phyloP scores from a whole-genome alignment of 2,329 filamentous ascomycete species.

The Fusarium drepaniforme region DNA sequence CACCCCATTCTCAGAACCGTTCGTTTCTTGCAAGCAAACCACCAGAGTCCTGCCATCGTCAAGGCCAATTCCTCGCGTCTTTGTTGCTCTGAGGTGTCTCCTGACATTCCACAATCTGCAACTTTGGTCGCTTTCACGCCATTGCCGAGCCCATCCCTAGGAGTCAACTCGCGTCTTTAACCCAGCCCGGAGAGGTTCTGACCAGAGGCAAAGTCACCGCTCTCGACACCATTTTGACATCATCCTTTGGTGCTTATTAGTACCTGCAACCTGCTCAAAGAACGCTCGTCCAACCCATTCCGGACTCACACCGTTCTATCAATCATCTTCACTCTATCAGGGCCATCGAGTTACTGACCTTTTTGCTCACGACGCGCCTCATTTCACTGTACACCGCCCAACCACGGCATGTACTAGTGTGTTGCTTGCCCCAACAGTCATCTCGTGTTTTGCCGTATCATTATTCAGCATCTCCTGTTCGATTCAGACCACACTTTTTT shows the following conservation, averaged over 20 bases:
- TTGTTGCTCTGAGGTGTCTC: constrained; percentile 2
- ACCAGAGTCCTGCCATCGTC: constrained; percentile 9
- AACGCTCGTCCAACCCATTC: neutral
- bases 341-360: neutral
- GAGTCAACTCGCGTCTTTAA: constrained; percentile 20
- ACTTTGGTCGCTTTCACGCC: constrained; percentile 10
- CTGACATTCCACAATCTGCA: constrained; percentile 8
- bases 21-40: constrained; percentile 2
- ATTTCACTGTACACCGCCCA: constrained; percentile 2
- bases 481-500: neutral
- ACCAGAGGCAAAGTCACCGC: constrained; percentile 9
- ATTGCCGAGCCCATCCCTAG: constrained; percentile 19
- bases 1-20: constrained; percentile 9
- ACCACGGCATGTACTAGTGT: constrained; percentile 29
- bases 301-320: neutral
- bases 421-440: constrained; percentile 1
- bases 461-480: neutral
- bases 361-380: constrained; percentile 1
- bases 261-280: neutral
- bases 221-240: neutral
- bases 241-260: constrained; percentile 2
- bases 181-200: neutral
- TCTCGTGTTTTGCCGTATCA: constrained; percentile 7
- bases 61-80: neutral
- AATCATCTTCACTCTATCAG: neutral